phyloP scores from a whole-genome alignment of 1,139 yeast genomes.

The Kodamaea anthophila region DNA sequence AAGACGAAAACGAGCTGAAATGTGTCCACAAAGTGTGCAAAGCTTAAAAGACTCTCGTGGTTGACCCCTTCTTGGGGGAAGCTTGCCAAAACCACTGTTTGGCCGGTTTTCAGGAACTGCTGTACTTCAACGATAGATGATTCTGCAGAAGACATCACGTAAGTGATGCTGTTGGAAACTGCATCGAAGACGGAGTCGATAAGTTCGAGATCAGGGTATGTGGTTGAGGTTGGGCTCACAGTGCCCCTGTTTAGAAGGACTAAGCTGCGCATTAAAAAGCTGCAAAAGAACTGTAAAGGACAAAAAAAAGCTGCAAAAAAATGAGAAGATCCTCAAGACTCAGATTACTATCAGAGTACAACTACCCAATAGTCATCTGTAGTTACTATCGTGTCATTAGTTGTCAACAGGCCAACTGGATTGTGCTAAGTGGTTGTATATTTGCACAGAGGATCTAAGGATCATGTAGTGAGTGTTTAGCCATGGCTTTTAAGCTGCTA shows the following conservation, averaged over 20 bases:
- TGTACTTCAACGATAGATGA: conserved; percentile 48
- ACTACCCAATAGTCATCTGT: no score
- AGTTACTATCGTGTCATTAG: no score
- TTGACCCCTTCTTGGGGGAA: conserved; percentile 38
- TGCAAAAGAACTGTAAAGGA: no score
- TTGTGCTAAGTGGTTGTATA: no score
- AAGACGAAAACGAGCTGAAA: conserved; percentile 58
- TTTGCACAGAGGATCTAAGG: no score
- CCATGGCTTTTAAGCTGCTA: no score
- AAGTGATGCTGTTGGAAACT: conserved; percentile 65
- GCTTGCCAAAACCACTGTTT: conserved; percentile 46
- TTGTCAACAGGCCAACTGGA: no score
- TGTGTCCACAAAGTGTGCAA: conserved; percentile 61
- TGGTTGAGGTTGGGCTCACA: conserved; percentile 41
- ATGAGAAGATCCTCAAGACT: no score
- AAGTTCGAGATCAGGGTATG: conserved; percentile 59
- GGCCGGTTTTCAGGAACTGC: conserved; percentile 55
- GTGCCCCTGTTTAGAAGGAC: conserved; percentile 53
- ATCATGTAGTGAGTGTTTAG: no score
- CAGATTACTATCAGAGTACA: no score
- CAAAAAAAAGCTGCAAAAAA: no score
- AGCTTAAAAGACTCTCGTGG: conserved; percentile 32
- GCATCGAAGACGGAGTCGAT: conserved; percentile 66
- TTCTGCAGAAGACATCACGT: conserved; percentile 58
- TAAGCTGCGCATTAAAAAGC: conserved; percentile 55